phyloP scores from a whole-genome alignment of 768 basidiomycete species.

The Kwoniella botswanensis region DNA sequence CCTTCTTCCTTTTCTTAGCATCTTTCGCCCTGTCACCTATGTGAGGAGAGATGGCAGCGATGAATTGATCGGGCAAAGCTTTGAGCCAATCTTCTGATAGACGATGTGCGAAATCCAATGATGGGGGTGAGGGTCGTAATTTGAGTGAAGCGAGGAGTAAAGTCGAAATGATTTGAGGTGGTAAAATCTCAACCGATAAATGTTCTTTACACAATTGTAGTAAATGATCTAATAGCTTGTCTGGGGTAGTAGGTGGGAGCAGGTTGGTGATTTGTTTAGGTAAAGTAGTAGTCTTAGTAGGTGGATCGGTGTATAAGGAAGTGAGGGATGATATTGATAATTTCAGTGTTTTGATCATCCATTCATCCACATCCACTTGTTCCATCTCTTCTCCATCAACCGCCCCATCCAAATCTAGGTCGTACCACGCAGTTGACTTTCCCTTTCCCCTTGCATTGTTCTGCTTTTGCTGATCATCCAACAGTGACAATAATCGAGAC shows the following conservation, averaged over 20 bases:
- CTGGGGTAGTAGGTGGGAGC: slow-evolving; percentile 32
- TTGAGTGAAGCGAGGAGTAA: slow-evolving; percentile 47
- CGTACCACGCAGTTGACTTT: slow-evolving; percentile 27
- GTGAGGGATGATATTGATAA: slow-evolving; percentile 39
- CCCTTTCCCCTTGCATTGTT: neutral
- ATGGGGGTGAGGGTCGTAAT: slow-evolving; percentile 26
- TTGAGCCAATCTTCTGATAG: slow-evolving; percentile 44
- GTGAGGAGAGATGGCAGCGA: slow-evolving; percentile 28
- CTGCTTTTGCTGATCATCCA: neutral
- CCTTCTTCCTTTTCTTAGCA: slow-evolving; percentile 18
- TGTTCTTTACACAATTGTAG: neutral
- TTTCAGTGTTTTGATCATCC: slow-evolving; percentile 45
- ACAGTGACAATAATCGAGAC: slow-evolving; percentile 20
- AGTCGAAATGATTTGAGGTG: slow-evolving; percentile 45
- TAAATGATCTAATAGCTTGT: slow-evolving; percentile 17
- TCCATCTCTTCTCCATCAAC: neutral
- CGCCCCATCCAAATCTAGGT: slow-evolving; percentile 3
- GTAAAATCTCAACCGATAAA: slow-evolving; percentile 19
- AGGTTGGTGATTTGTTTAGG: slow-evolving; percentile 18
- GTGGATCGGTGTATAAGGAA: slow-evolving; percentile 48
- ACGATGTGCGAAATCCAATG: slow-evolving; percentile 36
- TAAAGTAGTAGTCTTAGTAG: slow-evolving; percentile 13
- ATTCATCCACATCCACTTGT: slow-evolving; percentile 21
- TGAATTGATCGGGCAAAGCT: slow-evolving; percentile 36
- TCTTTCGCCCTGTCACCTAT: neutral